phyloP scores from a whole-genome alignment of 2,329 filamentous ascomycete species.

The Massarina eburnea region DNA sequence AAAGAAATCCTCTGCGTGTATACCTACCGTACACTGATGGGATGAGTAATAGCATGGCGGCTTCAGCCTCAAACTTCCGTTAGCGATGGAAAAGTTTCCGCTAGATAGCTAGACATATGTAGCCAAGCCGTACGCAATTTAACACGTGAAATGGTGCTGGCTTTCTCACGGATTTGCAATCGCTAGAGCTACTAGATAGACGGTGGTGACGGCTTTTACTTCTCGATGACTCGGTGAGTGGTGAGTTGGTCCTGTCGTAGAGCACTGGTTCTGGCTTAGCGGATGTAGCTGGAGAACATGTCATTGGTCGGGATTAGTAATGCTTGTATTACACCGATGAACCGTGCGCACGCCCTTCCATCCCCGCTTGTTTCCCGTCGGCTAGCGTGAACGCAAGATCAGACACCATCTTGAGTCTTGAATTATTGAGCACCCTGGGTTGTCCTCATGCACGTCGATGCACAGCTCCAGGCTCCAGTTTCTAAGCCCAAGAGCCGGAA shows the following conservation, averaged over 20 bases:
- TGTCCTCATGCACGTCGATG: slow-evolving; percentile 2
- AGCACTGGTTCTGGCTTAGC: background rate
- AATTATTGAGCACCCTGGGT: background rate
- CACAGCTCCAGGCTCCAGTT: background rate
- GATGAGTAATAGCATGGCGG: slow-evolving; percentile 4
- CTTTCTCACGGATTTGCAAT: background rate
- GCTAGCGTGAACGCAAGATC: background rate
- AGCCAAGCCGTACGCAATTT: background rate
- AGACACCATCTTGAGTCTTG: background rate
- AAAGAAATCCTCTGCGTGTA: slow-evolving; percentile 7
- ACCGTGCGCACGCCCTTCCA: slow-evolving; percentile 1
- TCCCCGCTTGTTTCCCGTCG: slow-evolving; percentile 1
- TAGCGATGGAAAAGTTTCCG: slow-evolving; percentile 2
- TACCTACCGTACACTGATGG: slow-evolving; percentile 13
- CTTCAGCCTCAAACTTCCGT: slow-evolving; percentile 11
- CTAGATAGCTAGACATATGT: background rate
- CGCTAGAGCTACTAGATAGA: background rate
- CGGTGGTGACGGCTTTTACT: background rate
- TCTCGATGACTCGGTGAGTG: background rate
- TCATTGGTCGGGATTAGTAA: slow-evolving; percentile 2
- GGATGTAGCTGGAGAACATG: background rate
- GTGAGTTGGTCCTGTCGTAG: no score
- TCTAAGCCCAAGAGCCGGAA: background rate
- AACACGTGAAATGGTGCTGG: background rate
- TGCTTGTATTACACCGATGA: background rate